Percentiles rank a stretch among this genome's conserved stretches.
These are phyloP conservation scores for Boletales sp. DNA, from an alignment of 768 basidiomycete genomes.

Conservation along the genomic window DNA sequence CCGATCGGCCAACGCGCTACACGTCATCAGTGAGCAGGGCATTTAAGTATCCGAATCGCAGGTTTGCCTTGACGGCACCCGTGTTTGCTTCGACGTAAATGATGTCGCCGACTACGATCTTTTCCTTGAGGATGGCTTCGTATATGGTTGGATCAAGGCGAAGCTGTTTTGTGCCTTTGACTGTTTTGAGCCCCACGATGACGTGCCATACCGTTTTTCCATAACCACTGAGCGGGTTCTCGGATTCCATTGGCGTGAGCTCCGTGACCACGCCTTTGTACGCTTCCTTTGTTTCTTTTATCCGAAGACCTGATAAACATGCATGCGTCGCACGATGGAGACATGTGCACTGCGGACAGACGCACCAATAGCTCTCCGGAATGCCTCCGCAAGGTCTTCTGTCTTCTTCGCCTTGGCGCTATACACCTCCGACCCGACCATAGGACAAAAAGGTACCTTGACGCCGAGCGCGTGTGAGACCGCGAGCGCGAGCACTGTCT, in stretches of 20 bases:
- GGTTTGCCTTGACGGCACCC: constrained; percentile 85
- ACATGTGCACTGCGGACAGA: constrained; percentile 6
- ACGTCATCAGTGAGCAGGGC: neutral
- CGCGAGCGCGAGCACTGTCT: constrained; percentile 95
- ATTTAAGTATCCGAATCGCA: neutral
- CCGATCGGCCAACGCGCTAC: constrained; percentile 92
- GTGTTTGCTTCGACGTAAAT: constrained; percentile 93
- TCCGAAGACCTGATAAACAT: constrained; percentile 63
- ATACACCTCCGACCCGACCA: constrained; percentile 98
- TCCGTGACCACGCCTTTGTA: constrained; percentile 99
- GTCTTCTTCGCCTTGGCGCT: constrained; percentile 98
- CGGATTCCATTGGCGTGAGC: constrained; percentile 91
- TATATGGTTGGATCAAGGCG: constrained; percentile 94
- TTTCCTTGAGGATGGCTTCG: constrained; percentile 96
- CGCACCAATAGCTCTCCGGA: constrained; percentile 93
- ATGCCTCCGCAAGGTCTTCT: constrained; percentile 92
- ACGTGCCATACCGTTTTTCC: constrained; percentile 99
- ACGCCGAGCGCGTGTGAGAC: constrained; percentile 90
- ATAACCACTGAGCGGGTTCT: constrained; percentile 96
- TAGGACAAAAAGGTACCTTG: constrained; percentile 97
- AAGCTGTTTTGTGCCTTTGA: constrained; percentile 89
- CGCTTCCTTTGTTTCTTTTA: constrained; percentile 98
- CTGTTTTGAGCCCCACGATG: constrained; percentile 92
- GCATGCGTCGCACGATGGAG: neutral
- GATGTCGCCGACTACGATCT: constrained; percentile 94